These are phyloP conservation scores for Aspergillus chevalieri DNA, from an alignment of 2,329 filamentous ascomycete genomes.

Conservation along the genomic window DNA sequence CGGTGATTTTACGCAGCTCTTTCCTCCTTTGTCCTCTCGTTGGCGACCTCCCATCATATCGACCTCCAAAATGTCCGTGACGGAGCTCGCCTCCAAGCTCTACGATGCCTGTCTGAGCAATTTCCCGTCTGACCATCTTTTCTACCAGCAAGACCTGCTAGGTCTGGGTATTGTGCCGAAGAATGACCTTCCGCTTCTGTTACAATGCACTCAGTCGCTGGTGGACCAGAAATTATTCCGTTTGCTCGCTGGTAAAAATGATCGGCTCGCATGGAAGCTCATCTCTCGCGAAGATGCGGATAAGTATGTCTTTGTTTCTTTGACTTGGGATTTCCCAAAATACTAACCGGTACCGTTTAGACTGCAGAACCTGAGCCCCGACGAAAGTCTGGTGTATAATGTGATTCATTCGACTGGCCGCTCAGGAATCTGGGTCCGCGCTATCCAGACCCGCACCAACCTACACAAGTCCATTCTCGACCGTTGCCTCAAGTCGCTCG, in stretches of 20 bases:
- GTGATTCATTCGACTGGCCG: conserved; percentile 79
- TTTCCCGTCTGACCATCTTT: conserved; percentile 37
- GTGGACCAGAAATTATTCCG: conserved; percentile 43
- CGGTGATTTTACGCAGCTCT: conserved; percentile 18
- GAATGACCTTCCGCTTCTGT: conserved; percentile 36
- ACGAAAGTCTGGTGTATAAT: conserved; percentile 81
- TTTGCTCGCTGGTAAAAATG: conserved; percentile 38
- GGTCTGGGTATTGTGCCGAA: conserved; percentile 39
- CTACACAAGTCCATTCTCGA: conserved; percentile 79
- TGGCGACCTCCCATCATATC: conserved; percentile 12
- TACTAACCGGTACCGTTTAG: conserved; percentile 17
- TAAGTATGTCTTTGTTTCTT: conserved; percentile 31
- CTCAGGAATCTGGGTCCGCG: conserved; percentile 86
- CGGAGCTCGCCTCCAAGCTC: conserved; percentile 39
- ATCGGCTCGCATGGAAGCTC: conserved; percentile 43
- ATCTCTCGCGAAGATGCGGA: conserved; percentile 44
- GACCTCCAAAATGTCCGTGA: conserved; percentile 25
- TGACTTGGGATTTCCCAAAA: not conserved
- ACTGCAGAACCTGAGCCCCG: conserved; percentile 46
- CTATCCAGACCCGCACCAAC: conserved; percentile 70
- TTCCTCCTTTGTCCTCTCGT: conserved; percentile 6
- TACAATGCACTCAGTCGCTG: conserved; percentile 40
- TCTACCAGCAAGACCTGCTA: conserved; percentile 43
- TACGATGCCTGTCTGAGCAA: conserved; percentile 40
- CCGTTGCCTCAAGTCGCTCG: conserved; percentile 75